Percentiles rank a stretch among this genome's conserved stretches.
Evolutionary conservation across 495 filamentous ascomycete genomes (phyloP).

Genomic region (Penicillium parvum): DNA sequence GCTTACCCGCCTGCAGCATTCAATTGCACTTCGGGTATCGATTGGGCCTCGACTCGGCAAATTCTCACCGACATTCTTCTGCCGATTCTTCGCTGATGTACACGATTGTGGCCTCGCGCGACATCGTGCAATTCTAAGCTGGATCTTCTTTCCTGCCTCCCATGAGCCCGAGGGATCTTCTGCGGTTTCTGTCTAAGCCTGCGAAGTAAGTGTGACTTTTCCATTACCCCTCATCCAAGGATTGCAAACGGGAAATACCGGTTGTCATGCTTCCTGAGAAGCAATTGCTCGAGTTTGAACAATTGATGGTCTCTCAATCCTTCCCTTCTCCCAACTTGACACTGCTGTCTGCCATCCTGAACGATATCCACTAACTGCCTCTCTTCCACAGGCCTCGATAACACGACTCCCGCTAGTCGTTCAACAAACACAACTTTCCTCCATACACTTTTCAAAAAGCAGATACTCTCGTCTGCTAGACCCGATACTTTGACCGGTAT

Average conservation of each 20-base stretch:
- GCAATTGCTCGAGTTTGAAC: not conserved
- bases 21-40: slow-evolving; percentile 20
- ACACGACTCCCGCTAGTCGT: slow-evolving; percentile 46
- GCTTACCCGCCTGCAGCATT: slow-evolving; percentile 4
- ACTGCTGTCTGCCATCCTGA: too few species aligned
- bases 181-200: slow-evolving; percentile 93
- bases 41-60: slow-evolving; percentile 14
- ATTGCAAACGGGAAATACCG: not conserved
- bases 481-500: slow-evolving; percentile 87
- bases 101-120: slow-evolving; percentile 33
- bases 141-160: slow-evolving; percentile 44
- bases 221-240: slow-evolving; percentile 7
- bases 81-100: slow-evolving; percentile 32
- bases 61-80: slow-evolving; percentile 14
- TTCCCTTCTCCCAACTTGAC: slow-evolving; percentile 4
- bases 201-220: slow-evolving; percentile 66
- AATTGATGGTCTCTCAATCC: too few species aligned
- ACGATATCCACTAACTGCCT: slow-evolving; percentile 9
- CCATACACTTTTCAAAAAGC: slow-evolving; percentile 35
- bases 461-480: slow-evolving; percentile 85
- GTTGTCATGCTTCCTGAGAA: not conserved
- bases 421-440: slow-evolving; percentile 7
- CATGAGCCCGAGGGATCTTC: slow-evolving; percentile 90
- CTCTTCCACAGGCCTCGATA: slow-evolving; percentile 75
- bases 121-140: slow-evolving; percentile 36